Conservation (phyloP, 1,139 yeast species). For the Candida mesenterica region DNA sequence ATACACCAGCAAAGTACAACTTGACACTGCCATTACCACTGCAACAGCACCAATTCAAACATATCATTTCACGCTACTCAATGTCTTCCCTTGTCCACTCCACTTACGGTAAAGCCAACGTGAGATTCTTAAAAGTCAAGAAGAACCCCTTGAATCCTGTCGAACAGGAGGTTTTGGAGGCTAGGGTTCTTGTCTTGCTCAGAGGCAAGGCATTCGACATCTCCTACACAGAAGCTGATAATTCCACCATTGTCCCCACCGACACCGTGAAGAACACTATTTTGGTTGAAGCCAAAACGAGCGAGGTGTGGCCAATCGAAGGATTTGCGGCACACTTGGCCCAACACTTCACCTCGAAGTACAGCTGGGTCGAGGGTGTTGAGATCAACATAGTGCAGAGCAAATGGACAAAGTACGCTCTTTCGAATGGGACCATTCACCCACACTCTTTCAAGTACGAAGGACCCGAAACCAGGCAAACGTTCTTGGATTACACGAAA, state of each 20-base stretch:
- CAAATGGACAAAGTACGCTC: conserved; percentile 75
- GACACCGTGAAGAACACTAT: conserved; percentile 92
- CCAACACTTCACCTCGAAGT: conserved; percentile 72
- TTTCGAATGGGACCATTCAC: conserved; percentile 64
- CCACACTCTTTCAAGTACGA: conserved; percentile 82
- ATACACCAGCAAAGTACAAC: too few species aligned
- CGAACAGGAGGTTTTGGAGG: conserved; percentile 79
- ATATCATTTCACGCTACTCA: too few species aligned
- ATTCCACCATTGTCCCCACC: conserved; percentile 85
- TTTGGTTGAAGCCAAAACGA: conserved; percentile 73
- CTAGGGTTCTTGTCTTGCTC: conserved; percentile 71
- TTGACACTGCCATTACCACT: too few species aligned
- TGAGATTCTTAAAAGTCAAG: conserved; percentile 83
- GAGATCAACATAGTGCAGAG: conserved; percentile 67
- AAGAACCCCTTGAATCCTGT: conserved; percentile 68
- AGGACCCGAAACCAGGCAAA: conserved; percentile 76
- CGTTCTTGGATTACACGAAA: conserved; percentile 52
- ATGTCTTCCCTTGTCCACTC: conserved; percentile 29
- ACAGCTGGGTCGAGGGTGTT: conserved; percentile 71
- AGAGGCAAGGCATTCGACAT: conserved; percentile 68
- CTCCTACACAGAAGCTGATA: conserved; percentile 85
- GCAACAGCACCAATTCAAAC: too few species aligned
- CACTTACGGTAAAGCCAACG: conserved; percentile 88
- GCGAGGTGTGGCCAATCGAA: conserved; percentile 87
- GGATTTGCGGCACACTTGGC: conserved; percentile 84